Evolutionary conservation across 495 filamentous ascomycete species (phyloP).

Genomic region (Parachaetomium inaequale): DNA sequence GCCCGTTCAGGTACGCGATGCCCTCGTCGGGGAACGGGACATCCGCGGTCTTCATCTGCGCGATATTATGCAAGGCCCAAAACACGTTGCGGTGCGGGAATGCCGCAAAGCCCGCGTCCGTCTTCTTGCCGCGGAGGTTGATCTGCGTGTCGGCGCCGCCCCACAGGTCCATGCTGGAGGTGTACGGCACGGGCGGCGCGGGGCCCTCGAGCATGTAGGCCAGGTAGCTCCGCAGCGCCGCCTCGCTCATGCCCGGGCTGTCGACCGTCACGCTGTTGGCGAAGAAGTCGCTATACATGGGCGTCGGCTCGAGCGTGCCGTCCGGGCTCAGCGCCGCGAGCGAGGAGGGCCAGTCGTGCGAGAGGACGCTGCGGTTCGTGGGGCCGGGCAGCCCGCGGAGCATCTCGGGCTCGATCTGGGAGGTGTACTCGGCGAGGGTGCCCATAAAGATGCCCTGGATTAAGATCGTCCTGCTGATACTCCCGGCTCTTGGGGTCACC

Average conservation of each 20-base stretch:
- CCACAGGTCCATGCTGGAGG: slow-evolving; percentile 23
- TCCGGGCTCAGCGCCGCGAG: slow-evolving; percentile 9
- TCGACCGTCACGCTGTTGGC: slow-evolving; percentile 21
- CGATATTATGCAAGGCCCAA: slow-evolving; percentile 24
- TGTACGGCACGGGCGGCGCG: slow-evolving; percentile 12
- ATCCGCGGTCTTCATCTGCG: background rate
- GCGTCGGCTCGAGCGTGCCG: too few relatives aligned
- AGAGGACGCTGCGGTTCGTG: background rate
- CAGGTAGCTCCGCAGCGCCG: slow-evolving; percentile 13
- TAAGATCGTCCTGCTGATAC: background rate
- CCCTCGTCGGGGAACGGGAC: slow-evolving; percentile 11
- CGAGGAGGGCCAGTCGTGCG: slow-evolving; percentile 17
- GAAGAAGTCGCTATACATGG: slow-evolving; percentile 26
- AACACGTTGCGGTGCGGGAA: slow-evolving; percentile 19
- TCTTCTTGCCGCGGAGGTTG: background rate
- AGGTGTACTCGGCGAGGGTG: background rate
- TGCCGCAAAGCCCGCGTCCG: slow-evolving; percentile 19
- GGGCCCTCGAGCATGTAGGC: slow-evolving; percentile 7
- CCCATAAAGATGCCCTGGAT: background rate
- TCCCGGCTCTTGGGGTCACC: background rate
- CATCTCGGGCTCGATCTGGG: background rate
- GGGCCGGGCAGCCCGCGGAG: background rate
- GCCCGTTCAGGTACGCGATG: slow-evolving; percentile 13
- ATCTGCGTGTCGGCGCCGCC: slow-evolving; percentile 22
- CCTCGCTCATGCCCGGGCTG: slow-evolving; percentile 6